Percentiles rank a stretch among this genome's conserved stretches.
These are phyloP conservation scores for Mrakia frigida DNA, from an alignment of 768 basidiomycete species.

Conservation along the genomic window DNA sequence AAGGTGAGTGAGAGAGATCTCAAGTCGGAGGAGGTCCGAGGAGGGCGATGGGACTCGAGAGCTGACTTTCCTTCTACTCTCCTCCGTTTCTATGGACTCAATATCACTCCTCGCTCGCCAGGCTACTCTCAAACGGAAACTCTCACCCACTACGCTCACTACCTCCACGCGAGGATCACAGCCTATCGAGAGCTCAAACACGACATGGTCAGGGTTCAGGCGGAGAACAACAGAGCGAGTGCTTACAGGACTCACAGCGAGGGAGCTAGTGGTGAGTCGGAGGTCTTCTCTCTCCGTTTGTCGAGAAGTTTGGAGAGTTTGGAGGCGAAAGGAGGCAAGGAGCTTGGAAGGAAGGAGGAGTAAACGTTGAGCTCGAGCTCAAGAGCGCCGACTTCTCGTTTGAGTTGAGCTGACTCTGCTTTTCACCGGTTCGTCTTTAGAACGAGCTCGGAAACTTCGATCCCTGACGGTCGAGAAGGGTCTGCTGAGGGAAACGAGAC, in stretches of 20 bases:
- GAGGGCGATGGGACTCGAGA: background rate
- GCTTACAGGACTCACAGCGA: slow-evolving; percentile 30
- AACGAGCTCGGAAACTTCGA: slow-evolving; percentile 62
- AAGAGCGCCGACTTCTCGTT: too few relatives aligned
- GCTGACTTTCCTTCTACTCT: background rate
- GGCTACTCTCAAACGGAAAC: slow-evolving; percentile 84
- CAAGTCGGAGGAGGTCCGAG: background rate
- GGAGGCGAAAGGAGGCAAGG: background rate
- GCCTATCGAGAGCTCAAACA: slow-evolving; percentile 88
- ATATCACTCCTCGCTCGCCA: slow-evolving; percentile 39
- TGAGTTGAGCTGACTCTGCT: background rate
- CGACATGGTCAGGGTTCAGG: slow-evolving; percentile 87
- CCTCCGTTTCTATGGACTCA: background rate
- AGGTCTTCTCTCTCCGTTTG: background rate
- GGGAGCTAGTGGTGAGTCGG: slow-evolving; percentile 34
- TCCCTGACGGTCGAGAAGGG: slow-evolving; percentile 95
- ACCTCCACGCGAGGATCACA: slow-evolving; percentile 80
- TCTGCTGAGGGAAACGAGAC: slow-evolving; percentile 80
- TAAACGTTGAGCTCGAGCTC: background rate
- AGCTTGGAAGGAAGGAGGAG: too few relatives aligned
- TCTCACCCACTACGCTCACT: slow-evolving; percentile 76
- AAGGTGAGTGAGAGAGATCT: slow-evolving; percentile 54
- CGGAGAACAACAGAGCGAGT: slow-evolving; percentile 69
- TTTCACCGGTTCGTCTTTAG: slow-evolving; percentile 30
- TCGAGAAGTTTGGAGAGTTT: background rate